A percentile compares a stretch with the other conserved stretches of the same genome.
Conservation (phyloP, 352 stramenopile genomes). For the Phytophthora aleatoria region DNA sequence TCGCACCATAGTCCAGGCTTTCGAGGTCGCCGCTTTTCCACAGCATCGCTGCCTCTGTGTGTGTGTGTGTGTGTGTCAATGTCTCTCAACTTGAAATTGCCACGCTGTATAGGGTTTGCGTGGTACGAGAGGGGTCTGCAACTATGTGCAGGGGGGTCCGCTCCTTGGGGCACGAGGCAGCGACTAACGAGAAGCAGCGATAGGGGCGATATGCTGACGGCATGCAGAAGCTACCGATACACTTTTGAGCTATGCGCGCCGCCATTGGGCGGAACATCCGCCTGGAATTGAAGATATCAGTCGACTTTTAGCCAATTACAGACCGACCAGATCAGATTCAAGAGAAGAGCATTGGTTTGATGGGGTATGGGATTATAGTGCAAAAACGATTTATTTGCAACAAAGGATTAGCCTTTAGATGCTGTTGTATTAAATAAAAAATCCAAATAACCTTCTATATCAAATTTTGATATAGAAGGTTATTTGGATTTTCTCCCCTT, state of each 20-base stretch:
- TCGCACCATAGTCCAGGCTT: constrained; percentile 82
- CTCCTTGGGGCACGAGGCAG: background rate
- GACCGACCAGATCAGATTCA: no score
- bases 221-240: constrained; percentile 7
- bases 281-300: constrained; percentile 24
- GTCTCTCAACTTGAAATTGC: constrained; percentile 8
- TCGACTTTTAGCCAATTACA: constrained; percentile 25
- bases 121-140: background rate
- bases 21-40: constrained; percentile 77
- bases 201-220: background rate
- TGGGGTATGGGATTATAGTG: background rate
- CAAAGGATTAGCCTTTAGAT: no score
- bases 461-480: background rate
- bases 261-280: constrained; percentile 14
- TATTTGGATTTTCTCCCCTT: background rate
- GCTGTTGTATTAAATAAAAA: background rate
- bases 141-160: background rate
- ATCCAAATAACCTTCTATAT: no score
- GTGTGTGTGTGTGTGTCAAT: constrained; percentile 10
- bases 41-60: constrained; percentile 36
- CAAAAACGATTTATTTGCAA: no score
- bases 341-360: background rate
- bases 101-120: background rate
- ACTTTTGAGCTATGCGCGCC: background rate
- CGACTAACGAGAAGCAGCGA: background rate